Percentiles rank a stretch among this genome's conserved stretches.
phyloP scores from a whole-genome alignment of 345 rosid species.

The Linum tenue region DNA sequence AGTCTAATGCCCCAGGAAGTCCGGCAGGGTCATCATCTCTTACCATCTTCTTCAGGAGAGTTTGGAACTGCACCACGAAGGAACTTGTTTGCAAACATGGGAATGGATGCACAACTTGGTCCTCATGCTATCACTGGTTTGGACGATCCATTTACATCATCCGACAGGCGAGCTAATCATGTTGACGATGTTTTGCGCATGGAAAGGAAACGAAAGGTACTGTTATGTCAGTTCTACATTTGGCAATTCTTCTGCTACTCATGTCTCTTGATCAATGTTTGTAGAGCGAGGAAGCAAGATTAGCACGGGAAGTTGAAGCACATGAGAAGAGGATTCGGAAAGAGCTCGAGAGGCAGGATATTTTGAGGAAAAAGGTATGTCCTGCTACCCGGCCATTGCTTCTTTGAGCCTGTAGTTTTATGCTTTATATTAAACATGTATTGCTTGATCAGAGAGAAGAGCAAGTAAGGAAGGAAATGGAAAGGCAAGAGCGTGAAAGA shows the following conservation, averaged over 20 bases:
- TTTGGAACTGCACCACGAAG: slow-evolving; percentile 37
- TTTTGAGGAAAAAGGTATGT: slow-evolving; percentile 68
- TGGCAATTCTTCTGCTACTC: slow-evolving; percentile 2
- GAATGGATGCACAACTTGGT: slow-evolving; percentile 27
- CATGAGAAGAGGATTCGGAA: slow-evolving; percentile 74
- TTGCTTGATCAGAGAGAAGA: slow-evolving; percentile 54
- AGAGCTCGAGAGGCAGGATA: slow-evolving; percentile 83
- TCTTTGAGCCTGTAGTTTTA: slow-evolving; percentile 9
- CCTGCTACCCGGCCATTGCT: slow-evolving; percentile 7
- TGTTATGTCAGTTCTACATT: not conserved
- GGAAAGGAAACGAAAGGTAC: slow-evolving; percentile 76
- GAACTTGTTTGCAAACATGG: slow-evolving; percentile 27
- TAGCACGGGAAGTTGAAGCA: slow-evolving; percentile 77
- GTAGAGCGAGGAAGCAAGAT: slow-evolving; percentile 81
- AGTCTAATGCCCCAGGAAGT: slow-evolving; percentile 61
- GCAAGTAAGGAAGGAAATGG: slow-evolving; percentile 76
- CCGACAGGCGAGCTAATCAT: slow-evolving; percentile 40
- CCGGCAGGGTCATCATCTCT: slow-evolving; percentile 34
- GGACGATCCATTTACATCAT: slow-evolving; percentile 37
- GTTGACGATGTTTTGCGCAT: slow-evolving; percentile 43
- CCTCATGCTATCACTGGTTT: slow-evolving; percentile 31
- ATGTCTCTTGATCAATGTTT: slow-evolving; percentile 11
- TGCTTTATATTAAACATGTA: slow-evolving; percentile 8
- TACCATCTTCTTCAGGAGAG: slow-evolving; percentile 36
- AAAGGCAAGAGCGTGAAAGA: slow-evolving; percentile 86